Evolutionary conservation across 2,329 filamentous ascomycete species (phyloP).

Genomic region (Pleomassaria siparia): DNA sequence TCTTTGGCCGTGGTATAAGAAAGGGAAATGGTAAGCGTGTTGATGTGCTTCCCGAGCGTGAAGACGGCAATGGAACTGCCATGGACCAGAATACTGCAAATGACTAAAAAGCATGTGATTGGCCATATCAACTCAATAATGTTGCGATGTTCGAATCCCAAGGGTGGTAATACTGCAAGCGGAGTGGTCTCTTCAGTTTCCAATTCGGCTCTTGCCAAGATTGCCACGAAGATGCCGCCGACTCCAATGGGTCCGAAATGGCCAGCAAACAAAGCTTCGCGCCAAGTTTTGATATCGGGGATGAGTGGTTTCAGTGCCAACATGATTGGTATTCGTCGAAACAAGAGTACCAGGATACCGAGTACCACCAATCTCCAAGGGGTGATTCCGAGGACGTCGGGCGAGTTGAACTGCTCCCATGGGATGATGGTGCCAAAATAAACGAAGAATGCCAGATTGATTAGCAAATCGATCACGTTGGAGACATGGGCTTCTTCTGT

Average conservation of each 20-base stretch:
- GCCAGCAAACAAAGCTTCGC: slow-evolving; percentile 92
- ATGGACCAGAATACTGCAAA: slow-evolving; percentile 91
- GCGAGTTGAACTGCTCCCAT: slow-evolving; percentile 86
- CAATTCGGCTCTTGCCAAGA: slow-evolving; percentile 88
- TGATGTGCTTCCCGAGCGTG: slow-evolving; percentile 96
- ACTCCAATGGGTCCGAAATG: slow-evolving; percentile 98
- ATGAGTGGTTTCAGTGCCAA: slow-evolving; percentile 86
- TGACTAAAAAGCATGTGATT: slow-evolving; percentile 89
- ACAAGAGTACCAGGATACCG: slow-evolving; percentile 89
- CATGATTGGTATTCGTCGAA: slow-evolving; percentile 96
- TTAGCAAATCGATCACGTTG: slow-evolving; percentile 95
- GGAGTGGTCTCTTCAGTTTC: slow-evolving; percentile 77
- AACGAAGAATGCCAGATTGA: slow-evolving; percentile 98
- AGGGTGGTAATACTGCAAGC: slow-evolving; percentile 61
- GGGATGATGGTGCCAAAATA: slow-evolving; percentile 97
- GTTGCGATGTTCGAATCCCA: slow-evolving; percentile 62
- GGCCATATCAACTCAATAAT: slow-evolving; percentile 92
- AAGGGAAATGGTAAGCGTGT: slow-evolving; percentile 91
- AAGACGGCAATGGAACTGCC: slow-evolving; percentile 98
- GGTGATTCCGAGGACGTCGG: slow-evolving; percentile 66
- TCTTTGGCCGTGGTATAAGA: slow-evolving; percentile 92
- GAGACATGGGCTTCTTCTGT: slow-evolving; percentile 98
- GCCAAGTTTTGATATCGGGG: slow-evolving; percentile 97
- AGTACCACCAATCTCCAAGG: slow-evolving; percentile 94
- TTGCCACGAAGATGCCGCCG: slow-evolving; percentile 92